Conservation (phyloP, 495 filamentous ascomycete genomes). For the Symbiotaphrina buchneri region DNA sequence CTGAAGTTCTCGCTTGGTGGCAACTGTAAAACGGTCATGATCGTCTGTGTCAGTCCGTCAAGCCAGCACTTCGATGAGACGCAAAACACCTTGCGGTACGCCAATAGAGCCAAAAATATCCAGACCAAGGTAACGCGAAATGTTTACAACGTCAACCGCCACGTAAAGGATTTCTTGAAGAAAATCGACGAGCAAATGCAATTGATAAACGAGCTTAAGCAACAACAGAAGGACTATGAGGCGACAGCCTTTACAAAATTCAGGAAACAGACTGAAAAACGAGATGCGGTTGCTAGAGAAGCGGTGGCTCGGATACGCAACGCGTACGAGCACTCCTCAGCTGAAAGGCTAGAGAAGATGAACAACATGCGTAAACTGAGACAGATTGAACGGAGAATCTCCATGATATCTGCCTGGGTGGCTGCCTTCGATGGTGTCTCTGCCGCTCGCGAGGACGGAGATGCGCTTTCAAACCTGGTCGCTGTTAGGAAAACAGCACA, state of each 20-base stretch:
- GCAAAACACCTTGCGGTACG: slow-evolving; percentile 93
- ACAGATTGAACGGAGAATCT: slow-evolving; percentile 67
- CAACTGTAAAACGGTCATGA: slow-evolving; percentile 99
- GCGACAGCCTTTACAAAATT: slow-evolving; percentile 72
- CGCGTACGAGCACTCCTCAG: slow-evolving; percentile 65
- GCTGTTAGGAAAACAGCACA: slow-evolving; percentile 73
- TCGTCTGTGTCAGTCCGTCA: slow-evolving; percentile 92
- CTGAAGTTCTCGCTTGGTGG: slow-evolving; percentile 95
- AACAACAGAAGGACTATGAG: slow-evolving; percentile 81
- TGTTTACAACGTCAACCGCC: slow-evolving; percentile 96
- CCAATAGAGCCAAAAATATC: slow-evolving; percentile 97
- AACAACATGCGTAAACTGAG: slow-evolving; percentile 61
- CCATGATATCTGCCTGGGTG: slow-evolving; percentile 72
- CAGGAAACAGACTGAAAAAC: slow-evolving; percentile 67
- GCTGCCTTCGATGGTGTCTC: slow-evolving; percentile 75
- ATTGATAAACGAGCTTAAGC: slow-evolving; percentile 81
- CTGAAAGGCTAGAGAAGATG: slow-evolving; percentile 58
- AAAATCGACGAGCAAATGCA: slow-evolving; percentile 95
- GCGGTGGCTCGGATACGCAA: slow-evolving; percentile 56
- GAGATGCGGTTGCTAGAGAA: slow-evolving; percentile 54
- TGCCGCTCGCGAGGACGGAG: slow-evolving; percentile 41
- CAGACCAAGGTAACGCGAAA: slow-evolving; percentile 98
- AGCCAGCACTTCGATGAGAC: slow-evolving; percentile 97
- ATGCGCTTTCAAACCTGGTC: slow-evolving; percentile 37
- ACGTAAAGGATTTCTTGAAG: slow-evolving; percentile 94